These are phyloP conservation scores for Coemansia sp. DNA, from an alignment of 192 early-diverging fungal species.

Conservation along the genomic window DNA sequence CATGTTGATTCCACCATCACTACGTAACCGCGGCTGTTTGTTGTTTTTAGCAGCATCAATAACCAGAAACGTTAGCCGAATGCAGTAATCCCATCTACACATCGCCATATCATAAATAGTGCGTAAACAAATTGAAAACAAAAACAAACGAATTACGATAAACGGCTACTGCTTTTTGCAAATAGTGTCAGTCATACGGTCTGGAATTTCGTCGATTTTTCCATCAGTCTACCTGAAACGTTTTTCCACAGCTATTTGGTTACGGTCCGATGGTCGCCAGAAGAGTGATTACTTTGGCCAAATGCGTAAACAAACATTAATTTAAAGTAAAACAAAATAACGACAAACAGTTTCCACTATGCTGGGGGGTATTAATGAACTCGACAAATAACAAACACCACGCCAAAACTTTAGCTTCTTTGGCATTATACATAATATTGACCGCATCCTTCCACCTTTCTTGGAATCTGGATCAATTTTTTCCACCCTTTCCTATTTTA, in stretches of 20 bases:
- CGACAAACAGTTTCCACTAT: background rate
- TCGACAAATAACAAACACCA: background rate
- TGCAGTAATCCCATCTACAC: background rate
- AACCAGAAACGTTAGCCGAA: constrained; percentile 6
- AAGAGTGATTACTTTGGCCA: background rate
- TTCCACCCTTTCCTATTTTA: background rate
- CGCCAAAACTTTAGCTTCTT: background rate
- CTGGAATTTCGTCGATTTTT: background rate
- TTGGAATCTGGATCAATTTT: background rate
- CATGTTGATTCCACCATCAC: no score
- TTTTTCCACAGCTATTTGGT: constrained; percentile 3
- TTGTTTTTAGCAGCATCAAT: background rate
- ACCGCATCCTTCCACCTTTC: background rate
- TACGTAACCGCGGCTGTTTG: no score
- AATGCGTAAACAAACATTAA: background rate
- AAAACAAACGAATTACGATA: background rate
- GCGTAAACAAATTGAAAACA: background rate
- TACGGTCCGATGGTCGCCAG: background rate
- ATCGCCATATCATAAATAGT: background rate
- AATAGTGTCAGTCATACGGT: background rate
- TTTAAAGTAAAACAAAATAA: background rate
- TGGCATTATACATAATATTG: background rate
- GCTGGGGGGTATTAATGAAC: background rate
- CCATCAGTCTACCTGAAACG: background rate
- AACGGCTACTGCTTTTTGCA: background rate